Evolutionary conservation across 2,329 filamentous ascomycete genomes (phyloP).

Genomic region (Hypoxylon sp.): DNA sequence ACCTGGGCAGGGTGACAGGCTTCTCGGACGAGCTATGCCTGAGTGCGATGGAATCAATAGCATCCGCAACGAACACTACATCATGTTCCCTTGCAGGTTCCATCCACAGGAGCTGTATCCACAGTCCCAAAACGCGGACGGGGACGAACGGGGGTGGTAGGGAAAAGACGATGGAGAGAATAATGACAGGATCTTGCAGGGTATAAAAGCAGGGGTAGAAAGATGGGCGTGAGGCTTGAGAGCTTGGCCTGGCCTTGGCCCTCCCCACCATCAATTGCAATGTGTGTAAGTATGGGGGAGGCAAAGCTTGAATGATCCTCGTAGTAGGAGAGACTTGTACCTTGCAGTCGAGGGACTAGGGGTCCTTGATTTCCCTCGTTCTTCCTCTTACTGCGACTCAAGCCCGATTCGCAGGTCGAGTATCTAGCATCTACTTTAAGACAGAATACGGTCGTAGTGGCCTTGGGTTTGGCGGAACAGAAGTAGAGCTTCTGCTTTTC

Average conservation of each 20-base stretch:
- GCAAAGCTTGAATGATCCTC: slow-evolving; percentile 36
- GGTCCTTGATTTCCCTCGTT: slow-evolving; percentile 10
- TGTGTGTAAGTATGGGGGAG: slow-evolving; percentile 21
- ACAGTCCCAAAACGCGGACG: slow-evolving; percentile 57
- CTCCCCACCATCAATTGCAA: slow-evolving; percentile 14
- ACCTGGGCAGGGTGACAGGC: slow-evolving; percentile 35
- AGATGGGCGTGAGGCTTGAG: slow-evolving; percentile 39
- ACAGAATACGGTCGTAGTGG: background rate
- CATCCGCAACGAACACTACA: slow-evolving; percentile 48
- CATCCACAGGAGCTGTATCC: slow-evolving; percentile 52
- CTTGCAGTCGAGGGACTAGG: background rate
- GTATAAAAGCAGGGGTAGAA: slow-evolving; percentile 43
- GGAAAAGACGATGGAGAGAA: slow-evolving; percentile 49
- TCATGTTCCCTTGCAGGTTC: slow-evolving; percentile 46
- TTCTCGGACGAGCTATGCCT: slow-evolving; percentile 44
- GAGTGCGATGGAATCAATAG: slow-evolving; percentile 41
- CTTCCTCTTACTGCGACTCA: slow-evolving; percentile 10
- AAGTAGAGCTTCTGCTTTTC: background rate
- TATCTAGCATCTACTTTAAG: slow-evolving; percentile 24
- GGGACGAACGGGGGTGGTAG: slow-evolving; percentile 51
- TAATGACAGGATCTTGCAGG: slow-evolving; percentile 47
- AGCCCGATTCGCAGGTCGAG: slow-evolving; percentile 8
- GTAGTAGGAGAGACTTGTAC: slow-evolving; percentile 15
- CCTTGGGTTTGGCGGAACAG: background rate
- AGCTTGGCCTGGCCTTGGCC: slow-evolving; percentile 33